These are phyloP conservation scores for Crithidia sp. DNA, from an alignment of 208 protist species.

Conservation along the genomic window DNA sequence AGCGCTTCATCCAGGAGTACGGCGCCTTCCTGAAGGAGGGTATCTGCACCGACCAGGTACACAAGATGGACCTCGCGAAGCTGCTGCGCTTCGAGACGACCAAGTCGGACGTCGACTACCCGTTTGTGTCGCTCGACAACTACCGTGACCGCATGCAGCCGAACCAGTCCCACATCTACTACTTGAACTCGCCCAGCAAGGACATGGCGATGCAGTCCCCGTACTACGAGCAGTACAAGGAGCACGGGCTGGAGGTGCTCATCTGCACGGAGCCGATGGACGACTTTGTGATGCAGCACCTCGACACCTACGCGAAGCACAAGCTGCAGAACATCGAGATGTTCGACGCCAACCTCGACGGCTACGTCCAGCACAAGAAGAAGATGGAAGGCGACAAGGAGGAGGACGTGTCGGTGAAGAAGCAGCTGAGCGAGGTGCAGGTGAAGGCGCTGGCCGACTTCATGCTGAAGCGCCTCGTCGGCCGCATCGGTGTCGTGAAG, in stretches of 20 bases:
- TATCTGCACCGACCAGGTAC: slow-evolving; percentile 94
- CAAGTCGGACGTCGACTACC: slow-evolving; percentile 75
- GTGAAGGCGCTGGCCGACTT: slow-evolving; percentile 88
- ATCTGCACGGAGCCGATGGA: slow-evolving; percentile 94
- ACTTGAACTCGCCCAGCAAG: slow-evolving; percentile 90
- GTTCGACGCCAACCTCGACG: slow-evolving; percentile 88
- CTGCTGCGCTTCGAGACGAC: slow-evolving; percentile 94
- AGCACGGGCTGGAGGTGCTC: slow-evolving; percentile 95
- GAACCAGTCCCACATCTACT: slow-evolving; percentile 97
- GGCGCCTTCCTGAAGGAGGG: slow-evolving; percentile 97
- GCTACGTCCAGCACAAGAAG: slow-evolving; percentile 91
- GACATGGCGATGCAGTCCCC: slow-evolving; percentile 92
- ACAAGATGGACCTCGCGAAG: slow-evolving; percentile 94
- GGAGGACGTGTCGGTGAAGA: slow-evolving; percentile 81
- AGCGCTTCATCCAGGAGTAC: slow-evolving; percentile 95
- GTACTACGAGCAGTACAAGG: slow-evolving; percentile 97
- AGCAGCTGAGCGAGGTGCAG: slow-evolving; percentile 88
- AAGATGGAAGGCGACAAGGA: slow-evolving; percentile 84
- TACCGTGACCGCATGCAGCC: slow-evolving; percentile 96
- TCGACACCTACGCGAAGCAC: slow-evolving; percentile 94
- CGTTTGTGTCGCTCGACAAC: slow-evolving; percentile 93
- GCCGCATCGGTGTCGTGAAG: slow-evolving; percentile 88
- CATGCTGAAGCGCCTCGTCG: slow-evolving; percentile 86
- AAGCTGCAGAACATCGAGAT: slow-evolving; percentile 94
- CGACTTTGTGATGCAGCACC: slow-evolving; percentile 96